Conservation (phyloP, 2,329 filamentous ascomycete genomes). For the Cladosporium austrohemisphaericum region DNA sequence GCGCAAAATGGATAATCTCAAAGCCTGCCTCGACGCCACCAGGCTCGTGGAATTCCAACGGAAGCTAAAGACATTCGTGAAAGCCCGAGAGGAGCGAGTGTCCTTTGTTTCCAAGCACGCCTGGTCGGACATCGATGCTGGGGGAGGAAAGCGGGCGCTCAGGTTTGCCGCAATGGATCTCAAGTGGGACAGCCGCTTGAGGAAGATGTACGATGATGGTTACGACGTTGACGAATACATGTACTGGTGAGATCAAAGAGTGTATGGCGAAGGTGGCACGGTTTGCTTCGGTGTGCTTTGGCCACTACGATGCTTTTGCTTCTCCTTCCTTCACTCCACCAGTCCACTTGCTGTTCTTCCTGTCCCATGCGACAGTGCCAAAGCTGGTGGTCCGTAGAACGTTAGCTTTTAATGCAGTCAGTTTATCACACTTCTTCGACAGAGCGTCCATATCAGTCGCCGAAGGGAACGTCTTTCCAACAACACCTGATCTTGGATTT, state of each 20-base stretch:
- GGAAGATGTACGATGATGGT: too few relatives aligned
- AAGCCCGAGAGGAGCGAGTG: too few relatives aligned
- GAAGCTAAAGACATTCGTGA: not conserved
- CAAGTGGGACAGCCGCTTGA: too few relatives aligned
- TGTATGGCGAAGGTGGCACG: too few relatives aligned
- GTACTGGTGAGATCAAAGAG: too few relatives aligned
- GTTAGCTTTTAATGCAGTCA: conserved; percentile 37
- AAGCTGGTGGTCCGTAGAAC: conserved; percentile 35
- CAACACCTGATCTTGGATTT: conserved; percentile 27
- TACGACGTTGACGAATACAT: too few relatives aligned
- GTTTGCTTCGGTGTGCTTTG: not conserved
- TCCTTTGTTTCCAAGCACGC: too few relatives aligned
- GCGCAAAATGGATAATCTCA: not conserved
- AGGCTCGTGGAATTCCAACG: not conserved
- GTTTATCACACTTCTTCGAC: conserved; percentile 32
- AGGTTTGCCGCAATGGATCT: too few relatives aligned
- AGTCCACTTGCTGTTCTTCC: conserved; percentile 31
- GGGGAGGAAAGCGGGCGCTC: too few relatives aligned
- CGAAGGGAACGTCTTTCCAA: conserved; percentile 34
- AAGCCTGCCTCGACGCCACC: not conserved
- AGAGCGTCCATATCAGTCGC: conserved; percentile 34
- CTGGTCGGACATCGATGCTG: too few relatives aligned
- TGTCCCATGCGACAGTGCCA: conserved; percentile 32
- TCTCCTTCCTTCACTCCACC: conserved; percentile 9
- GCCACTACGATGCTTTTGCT: not conserved